Conservation (phyloP, 1,284 basidiomycete species). For the Chondrostereum purpureum region DNA sequence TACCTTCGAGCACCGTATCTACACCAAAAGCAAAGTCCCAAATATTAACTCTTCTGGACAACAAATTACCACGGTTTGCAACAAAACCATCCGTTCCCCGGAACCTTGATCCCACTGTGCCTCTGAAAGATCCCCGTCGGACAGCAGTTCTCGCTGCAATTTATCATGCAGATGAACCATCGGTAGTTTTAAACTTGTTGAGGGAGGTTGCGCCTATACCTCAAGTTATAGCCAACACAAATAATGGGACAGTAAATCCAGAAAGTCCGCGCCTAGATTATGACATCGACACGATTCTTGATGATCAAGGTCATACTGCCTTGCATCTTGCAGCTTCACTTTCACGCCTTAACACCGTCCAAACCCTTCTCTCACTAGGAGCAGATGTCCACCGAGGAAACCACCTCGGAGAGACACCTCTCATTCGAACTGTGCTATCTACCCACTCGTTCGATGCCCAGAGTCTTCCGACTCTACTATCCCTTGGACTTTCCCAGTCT, state of each 20-base stretch:
- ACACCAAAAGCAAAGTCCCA: background rate
- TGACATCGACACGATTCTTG: constrained; percentile 79
- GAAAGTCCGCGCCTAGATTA: constrained; percentile 24
- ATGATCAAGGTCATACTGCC: constrained; percentile 93
- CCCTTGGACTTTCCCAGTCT: constrained; percentile 53
- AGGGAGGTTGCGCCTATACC: constrained; percentile 54
- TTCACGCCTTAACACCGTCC: constrained; percentile 62
- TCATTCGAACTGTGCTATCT: constrained; percentile 88
- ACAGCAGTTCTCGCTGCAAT: constrained; percentile 57
- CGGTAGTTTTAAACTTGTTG: constrained; percentile 53
- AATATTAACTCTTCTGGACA: background rate
- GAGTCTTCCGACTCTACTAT: constrained; percentile 66
- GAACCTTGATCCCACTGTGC: constrained; percentile 46
- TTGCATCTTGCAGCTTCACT: constrained; percentile 92
- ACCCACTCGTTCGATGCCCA: constrained; percentile 83
- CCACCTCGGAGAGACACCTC: constrained; percentile 89
- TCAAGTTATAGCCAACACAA: constrained; percentile 1
- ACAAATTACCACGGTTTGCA: constrained; percentile 33
- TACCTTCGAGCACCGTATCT: constrained; percentile 1
- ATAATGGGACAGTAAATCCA: constrained; percentile 17
- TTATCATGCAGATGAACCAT: constrained; percentile 61
- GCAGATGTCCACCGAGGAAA: constrained; percentile 90
- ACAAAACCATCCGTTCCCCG: constrained; percentile 61
- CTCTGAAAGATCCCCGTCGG: constrained; percentile 57
- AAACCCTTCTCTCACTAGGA: constrained; percentile 63